Evolutionary conservation across 768 basidiomycete genomes (phyloP).

Genomic region (Panaeolus papilionaceus): DNA sequence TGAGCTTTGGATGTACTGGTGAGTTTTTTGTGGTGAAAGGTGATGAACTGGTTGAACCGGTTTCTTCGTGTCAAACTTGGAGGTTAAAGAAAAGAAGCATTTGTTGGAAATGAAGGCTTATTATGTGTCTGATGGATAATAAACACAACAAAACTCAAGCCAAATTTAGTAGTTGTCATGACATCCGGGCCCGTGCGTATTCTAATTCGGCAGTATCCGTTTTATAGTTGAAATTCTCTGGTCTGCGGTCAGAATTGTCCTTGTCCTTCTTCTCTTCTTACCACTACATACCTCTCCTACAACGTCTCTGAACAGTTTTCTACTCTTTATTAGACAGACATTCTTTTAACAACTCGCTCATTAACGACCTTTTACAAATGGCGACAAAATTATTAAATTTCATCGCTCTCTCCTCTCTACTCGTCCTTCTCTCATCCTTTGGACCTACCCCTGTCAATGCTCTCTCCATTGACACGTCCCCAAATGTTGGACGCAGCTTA

Average conservation of each 20-base stretch:
- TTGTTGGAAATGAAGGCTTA: slow-evolving; percentile 25
- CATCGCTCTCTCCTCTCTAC: slow-evolving; percentile 62
- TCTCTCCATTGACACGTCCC: slow-evolving; percentile 48
- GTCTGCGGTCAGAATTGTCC: neutral
- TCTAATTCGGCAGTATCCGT: slow-evolving; percentile 22
- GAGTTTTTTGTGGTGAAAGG: slow-evolving; percentile 50
- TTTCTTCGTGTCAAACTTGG: slow-evolving; percentile 85
- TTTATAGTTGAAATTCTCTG: slow-evolving; percentile 21
- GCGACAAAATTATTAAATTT: slow-evolving; percentile 61
- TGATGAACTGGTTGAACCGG: slow-evolving; percentile 83
- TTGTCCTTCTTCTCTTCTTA: slow-evolving; percentile 26
- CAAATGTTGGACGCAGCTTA: slow-evolving; percentile 49
- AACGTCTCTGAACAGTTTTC: slow-evolving; percentile 18
- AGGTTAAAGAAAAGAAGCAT: slow-evolving; percentile 64
- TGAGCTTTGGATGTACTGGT: slow-evolving; percentile 61
- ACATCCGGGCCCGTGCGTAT: slow-evolving; percentile 32
- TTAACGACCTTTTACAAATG: slow-evolving; percentile 41
- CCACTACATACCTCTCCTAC: slow-evolving; percentile 24
- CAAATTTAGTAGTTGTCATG: slow-evolving; percentile 49
- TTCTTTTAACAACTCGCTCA: slow-evolving; percentile 34
- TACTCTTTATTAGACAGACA: slow-evolving; percentile 30
- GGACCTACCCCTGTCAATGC: slow-evolving; percentile 56
- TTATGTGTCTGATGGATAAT: slow-evolving; percentile 44
- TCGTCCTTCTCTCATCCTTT: slow-evolving; percentile 59
- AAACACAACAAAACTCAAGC: slow-evolving; percentile 43